These are phyloP conservation scores for Dalechampia spathulata DNA, from an alignment of 441 rosid genomes.

Conservation along the genomic window DNA sequence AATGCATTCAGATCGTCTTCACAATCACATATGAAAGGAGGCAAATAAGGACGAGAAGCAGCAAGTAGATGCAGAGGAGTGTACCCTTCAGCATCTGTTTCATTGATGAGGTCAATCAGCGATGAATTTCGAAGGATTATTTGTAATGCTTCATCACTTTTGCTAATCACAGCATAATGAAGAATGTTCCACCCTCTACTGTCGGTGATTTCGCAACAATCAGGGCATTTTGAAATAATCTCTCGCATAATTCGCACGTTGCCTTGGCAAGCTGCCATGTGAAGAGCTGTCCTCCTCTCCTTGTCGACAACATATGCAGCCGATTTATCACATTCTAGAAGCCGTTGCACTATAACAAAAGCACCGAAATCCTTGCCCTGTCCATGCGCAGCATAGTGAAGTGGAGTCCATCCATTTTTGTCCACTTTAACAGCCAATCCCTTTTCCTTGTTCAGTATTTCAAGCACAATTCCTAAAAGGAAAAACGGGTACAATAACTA, in stretches of 20 bases:
- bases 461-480: not conserved
- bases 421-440: conserved; percentile 6
- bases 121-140: not conserved
- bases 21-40: not conserved
- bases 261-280: conserved; percentile 10
- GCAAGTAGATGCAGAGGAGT: conserved; percentile 12
- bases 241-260: not conserved
- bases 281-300: conserved; percentile 17
- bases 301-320: conserved; percentile 11
- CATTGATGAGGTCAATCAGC: not conserved
- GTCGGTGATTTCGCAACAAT: conserved; percentile 6
- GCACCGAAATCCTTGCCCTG: not conserved
- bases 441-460: not conserved
- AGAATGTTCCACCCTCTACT: conserved; percentile 10
- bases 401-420: conserved; percentile 18
- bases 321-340: not conserved
- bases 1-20: not conserved
- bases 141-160: not conserved
- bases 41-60: conserved; percentile 6
- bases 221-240: not conserved
- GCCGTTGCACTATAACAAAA: not conserved
- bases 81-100: conserved; percentile 8
- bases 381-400: conserved; percentile 19
- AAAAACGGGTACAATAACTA: not conserved
- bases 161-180: conserved; percentile 7